Base-by-base conservation (phyloP, 345 rosid species). In the Excoecaria agallocha region DNA sequence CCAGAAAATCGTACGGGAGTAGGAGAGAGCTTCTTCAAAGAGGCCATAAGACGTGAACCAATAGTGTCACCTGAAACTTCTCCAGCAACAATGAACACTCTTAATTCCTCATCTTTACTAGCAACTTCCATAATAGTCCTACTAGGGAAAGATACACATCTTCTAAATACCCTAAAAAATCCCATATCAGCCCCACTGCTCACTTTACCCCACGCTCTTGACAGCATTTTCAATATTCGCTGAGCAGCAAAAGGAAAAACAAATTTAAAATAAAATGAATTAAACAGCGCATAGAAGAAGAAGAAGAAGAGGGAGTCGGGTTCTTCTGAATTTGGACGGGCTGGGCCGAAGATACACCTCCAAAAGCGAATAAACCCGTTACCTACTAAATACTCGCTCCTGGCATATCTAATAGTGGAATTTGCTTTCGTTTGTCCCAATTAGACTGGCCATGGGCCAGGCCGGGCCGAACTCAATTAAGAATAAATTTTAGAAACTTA, bases 61-160 rank as follows among this genome's bases (percentile, higher is more conserved):
- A 95, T 89, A 70, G 89, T 76, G 74, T 95, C 98, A 37, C 98
- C 99, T 41, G 98, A 92, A 72, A 91, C 96, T 82, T 95, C 99
- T 12, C 98, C 99, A 17, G 98, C 86, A 64, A 91, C 89, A 57
- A 92, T 61, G 81, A 92, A 94, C 51, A 89, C 86, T 51, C 93
- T 91, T 8, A 95, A 86, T 83, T 95, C 98, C 17, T 92, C 96
- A 65, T 90, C 94, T 49, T 70, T 77, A 54, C 74, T 76, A 19
- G 90, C 97, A 56, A n/a, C 76, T 2, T 87, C 91, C 9, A 81
- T 52, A 39, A 88, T 76, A 5, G 85, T 24, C 69, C 70, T 80
- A 76, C 88, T 80, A 60, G 82, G 77, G 64, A 78, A 70, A n/a
- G 91, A 85, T 41, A 39, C n/a, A 13, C 8, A 59, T 55, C 77